Conservation (phyloP, 768 basidiomycete species). For the Mycena olivaceomarginata region DNA sequence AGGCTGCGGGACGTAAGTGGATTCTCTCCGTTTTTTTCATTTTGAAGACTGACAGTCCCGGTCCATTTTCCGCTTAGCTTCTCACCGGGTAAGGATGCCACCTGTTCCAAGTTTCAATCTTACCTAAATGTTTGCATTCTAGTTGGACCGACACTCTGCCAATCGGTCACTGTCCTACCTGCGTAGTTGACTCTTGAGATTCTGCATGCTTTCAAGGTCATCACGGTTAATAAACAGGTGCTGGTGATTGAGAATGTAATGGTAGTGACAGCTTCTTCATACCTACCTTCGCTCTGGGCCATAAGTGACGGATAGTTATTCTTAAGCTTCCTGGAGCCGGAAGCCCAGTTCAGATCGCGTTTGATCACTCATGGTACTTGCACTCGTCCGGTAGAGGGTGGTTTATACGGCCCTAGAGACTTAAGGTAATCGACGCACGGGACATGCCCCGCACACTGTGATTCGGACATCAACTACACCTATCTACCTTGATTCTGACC, state of each 20-base stretch:
- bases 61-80: slow-evolving; percentile 25
- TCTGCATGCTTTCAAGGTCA: slow-evolving; percentile 15
- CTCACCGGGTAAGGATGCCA: slow-evolving; percentile 26
- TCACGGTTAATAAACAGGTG: slow-evolving; percentile 7
- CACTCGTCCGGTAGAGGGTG: slow-evolving; percentile 3
- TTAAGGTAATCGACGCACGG: no score
- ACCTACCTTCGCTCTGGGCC: no score
- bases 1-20: slow-evolving; percentile 28
- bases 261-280: no score
- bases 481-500: neutral
- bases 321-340: slow-evolving; percentile 13
- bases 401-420: neutral
- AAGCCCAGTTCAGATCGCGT: slow-evolving; percentile 12
- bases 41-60: slow-evolving; percentile 17
- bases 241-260: no score
- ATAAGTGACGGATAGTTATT: neutral
- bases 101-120: slow-evolving; percentile 23
- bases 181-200: slow-evolving; percentile 18
- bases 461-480: neutral
- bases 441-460: no score
- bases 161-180: slow-evolving; percentile 23
- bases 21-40: slow-evolving; percentile 19
- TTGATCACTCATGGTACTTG: slow-evolving; percentile 8
- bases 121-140: slow-evolving; percentile 20
- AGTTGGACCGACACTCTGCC: slow-evolving; percentile 28